Percentiles rank a stretch among this genome's conserved stretches.
Evolutionary conservation across 1,139 yeast species (phyloP).

Genomic region (Geotrichum candidum): DNA sequence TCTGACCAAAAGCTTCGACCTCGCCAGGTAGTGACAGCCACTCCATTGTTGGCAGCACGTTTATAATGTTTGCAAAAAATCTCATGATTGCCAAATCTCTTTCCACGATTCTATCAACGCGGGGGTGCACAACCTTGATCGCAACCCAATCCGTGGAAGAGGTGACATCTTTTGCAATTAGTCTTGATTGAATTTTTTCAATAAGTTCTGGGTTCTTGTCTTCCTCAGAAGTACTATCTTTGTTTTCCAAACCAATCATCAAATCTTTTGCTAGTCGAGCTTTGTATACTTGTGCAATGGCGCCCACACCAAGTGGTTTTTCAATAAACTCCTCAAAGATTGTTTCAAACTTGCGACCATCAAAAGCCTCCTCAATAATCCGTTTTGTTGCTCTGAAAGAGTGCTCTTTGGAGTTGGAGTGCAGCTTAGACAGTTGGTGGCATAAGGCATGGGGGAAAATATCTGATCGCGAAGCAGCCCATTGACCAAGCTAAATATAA

Average conservation of each 20-base stretch:
- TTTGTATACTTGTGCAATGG: conserved; percentile 90
- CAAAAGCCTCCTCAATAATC: conserved; percentile 57
- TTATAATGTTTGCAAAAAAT: conserved; percentile 65
- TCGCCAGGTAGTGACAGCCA: conserved; percentile 96
- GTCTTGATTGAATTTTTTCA: conserved; percentile 14
- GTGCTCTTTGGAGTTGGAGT: conserved; percentile 79
- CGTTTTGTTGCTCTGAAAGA: conserved; percentile 53
- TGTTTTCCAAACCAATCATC: background rate
- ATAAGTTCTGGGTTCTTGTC: conserved; percentile 1
- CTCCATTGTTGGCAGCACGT: conserved; percentile 85
- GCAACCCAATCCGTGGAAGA: conserved; percentile 63
- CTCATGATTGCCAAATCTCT: conserved; percentile 82
- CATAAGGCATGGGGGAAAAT: conserved; percentile 79
- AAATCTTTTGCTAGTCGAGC: conserved; percentile 47
- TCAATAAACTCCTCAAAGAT: conserved; percentile 75
- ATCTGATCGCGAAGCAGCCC: conserved; percentile 99
- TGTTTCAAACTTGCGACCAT: conserved; percentile 56
- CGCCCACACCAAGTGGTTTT: conserved; percentile 87
- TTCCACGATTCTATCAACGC: conserved; percentile 61
- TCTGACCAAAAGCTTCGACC: conserved; percentile 75
- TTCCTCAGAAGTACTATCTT: background rate
- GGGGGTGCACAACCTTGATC: conserved; percentile 87
- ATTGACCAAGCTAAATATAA: conserved; percentile 62
- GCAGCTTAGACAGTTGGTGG: conserved; percentile 66
- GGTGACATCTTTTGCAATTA: conserved; percentile 20